phyloP scores from a whole-genome alignment of 305 asterid species.

The Coffea humblotiana region DNA sequence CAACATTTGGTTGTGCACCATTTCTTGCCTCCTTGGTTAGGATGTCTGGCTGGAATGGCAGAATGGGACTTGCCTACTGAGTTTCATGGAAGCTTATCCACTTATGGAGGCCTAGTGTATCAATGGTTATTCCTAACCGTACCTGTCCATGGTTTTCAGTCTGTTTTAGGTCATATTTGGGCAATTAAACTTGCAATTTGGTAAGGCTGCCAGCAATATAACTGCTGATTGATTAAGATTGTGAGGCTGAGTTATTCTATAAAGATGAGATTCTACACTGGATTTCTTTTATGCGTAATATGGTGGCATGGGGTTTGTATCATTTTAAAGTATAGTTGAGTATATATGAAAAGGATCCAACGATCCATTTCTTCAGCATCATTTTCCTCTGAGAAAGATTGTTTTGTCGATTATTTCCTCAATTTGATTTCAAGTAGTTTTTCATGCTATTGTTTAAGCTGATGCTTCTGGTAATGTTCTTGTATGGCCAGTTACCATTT shows the following conservation, averaged over 20 bases:
- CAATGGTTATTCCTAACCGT: background rate
- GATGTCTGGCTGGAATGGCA: background rate
- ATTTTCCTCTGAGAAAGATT: background rate
- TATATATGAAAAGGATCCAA: background rate
- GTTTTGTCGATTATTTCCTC: conserved; percentile 3
- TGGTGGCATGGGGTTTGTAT: background rate
- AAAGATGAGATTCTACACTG: background rate
- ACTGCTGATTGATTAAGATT: background rate
- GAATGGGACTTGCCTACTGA: background rate
- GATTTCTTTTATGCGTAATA: background rate
- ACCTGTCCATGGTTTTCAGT: background rate
- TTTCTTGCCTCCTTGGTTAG: background rate
- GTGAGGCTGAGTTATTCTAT: background rate
- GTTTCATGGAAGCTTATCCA: background rate
- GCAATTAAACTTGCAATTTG: background rate
- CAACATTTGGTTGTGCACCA: background rate
- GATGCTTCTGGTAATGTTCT: conserved; percentile 21
- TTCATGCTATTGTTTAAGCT: conserved; percentile 8
- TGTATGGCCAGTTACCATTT: conserved; percentile 63
- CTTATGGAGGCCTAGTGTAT: background rate
- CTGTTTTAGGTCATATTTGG: background rate
- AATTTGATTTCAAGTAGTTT: conserved; percentile 7
- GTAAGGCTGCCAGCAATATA: background rate
- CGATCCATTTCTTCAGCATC: background rate
- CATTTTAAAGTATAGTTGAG: too few relatives aligned